Base-by-base conservation (phyloP, 345 rosid species). In the Brassica carinata region DNA sequence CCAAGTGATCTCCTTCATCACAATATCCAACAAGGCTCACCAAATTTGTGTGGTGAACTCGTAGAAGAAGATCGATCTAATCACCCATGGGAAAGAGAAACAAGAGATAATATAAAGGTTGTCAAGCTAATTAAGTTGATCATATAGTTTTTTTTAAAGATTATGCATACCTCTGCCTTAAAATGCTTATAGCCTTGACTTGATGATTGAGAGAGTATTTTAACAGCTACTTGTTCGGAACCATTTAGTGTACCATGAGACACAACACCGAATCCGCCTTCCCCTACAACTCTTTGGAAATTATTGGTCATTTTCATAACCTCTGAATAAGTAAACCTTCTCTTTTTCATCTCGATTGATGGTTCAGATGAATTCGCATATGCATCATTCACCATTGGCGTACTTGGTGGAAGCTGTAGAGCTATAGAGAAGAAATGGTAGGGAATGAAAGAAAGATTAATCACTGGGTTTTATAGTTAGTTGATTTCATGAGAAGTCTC, bases 211-310 rank as follows among this genome's bases (percentile, higher is more conserved):
- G 88, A 86, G 1, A 85, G 82, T 77, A 88, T 11, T 76, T 88
- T 86, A 13, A 88, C 88, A 2, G 89, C 91, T 13, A 88, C 91
- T 53, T 85, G 69, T 55, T 68, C 62, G 0, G 79, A 66, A 13
- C 62, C 80, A 71, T 80, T 73, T 26, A 85, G 13, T 4, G 9
- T 45, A 11, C 88, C 89, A 2, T 79, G 79, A 53, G 23, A 86
- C 34, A 86, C 89, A 5, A 69, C 59, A 27, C 91, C 88, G 8
- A 85, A 88, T 8, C 88, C 88, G 53, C 89, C 89, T 80, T 85
- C 51, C 3, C 89, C 91, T 14, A 83, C 5, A n/a, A 78, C 75
- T 59, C 29, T 85, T 61, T 34, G 36, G 30, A 88, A 74, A 0
- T 83, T 79, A 38, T 83, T 74, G 0, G 89, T 85, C 34, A 87